These are phyloP conservation scores for Microstegium vimineum DNA, from an alignment of 176 grass and related monocot genomes.

Conservation along the genomic window DNA sequence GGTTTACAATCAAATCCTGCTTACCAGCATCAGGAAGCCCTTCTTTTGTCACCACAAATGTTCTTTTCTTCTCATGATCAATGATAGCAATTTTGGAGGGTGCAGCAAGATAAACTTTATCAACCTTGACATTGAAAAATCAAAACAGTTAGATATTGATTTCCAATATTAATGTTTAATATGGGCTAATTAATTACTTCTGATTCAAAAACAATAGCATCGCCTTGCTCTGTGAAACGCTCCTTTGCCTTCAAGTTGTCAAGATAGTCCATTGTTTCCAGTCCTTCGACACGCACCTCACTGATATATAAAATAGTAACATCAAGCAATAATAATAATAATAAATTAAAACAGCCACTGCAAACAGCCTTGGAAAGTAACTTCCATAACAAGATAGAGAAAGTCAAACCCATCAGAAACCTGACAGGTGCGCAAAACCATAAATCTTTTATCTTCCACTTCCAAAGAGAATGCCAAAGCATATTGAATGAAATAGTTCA, in stretches of 20 bases:
- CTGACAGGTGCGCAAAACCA: neutral
- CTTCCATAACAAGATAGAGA: neutral
- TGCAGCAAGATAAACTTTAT: conserved; percentile 72
- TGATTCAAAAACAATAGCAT: conserved; percentile 81
- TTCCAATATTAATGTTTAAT: neutral
- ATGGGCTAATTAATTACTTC: conserved; percentile 43
- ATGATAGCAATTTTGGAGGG: conserved; percentile 85
- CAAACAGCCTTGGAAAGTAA: neutral
- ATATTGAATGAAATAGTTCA: neutral
- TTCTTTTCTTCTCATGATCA: conserved; percentile 88
- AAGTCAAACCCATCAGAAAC: neutral
- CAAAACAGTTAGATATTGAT: neutral
- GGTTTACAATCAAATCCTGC: conserved; percentile 16
- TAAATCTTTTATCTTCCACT: neutral
- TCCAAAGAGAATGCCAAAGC: neutral
- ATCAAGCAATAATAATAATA: neutral
- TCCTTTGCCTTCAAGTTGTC: conserved; percentile 63
- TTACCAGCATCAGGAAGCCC: conserved; percentile 82
- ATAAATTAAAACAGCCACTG: neutral
- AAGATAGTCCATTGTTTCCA: conserved; percentile 87
- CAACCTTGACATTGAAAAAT: conserved; percentile 43
- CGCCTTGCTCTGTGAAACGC: conserved; percentile 72
- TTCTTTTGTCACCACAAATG: conserved; percentile 73
- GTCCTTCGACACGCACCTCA: conserved; percentile 84
- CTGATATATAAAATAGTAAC: conserved; percentile 26